Evolutionary conservation across 768 basidiomycete species (phyloP), one percentile per base, ranked within the genome.

Genomic region (Naganishia onofrii): DNA sequence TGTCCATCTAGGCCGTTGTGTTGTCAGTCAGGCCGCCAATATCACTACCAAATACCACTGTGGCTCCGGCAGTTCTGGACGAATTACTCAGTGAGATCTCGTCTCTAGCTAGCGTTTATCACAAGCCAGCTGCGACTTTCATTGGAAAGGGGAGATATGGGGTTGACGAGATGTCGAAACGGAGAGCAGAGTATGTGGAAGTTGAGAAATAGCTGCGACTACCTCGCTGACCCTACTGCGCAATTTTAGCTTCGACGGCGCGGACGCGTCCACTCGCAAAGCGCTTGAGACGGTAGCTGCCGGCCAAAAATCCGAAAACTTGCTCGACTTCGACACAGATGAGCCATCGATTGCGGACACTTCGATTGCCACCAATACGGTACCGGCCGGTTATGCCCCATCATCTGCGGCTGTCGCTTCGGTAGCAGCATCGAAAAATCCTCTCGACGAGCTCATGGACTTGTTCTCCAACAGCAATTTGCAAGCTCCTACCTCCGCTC

Each of bases 71-170:
- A 0, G 82, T 97, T 21, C 82, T 98, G 36, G 94, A 98, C 76
- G 96, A 98, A 77, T 86, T 99, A 2, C 81, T 98, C 0, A 87
- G 89, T 34, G 96, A 98, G 79, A 86, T 98, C 26, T 92, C 92
- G 1, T 88, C 86, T 53, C 83, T 98, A 23, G 92, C 93, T 6
- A 95, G 93, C 77, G 93, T 95, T 1, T 99, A 99, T 78, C 96
- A 99, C 83, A 97, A 96, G 80, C 96, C 96, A 0, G 88, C 88
- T 42, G 91, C 93, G 78, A 97, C 96, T 0, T 99, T 99, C 76
- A 87, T 99, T 68, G 96, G 95, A 0, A 88, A 88, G 73, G 95
- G 96, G 9, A 85, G 94, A 57, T 84, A 97, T 68, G 89, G 81
- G 28, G 80, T 78, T 0, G 78, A 78, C 23, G 80, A 81, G 56